A percentile compares a stretch with the other conserved stretches of the same genome.
Conservation (phyloP, 108 stramenopile species). For the Conticribra guillardii region DNA sequence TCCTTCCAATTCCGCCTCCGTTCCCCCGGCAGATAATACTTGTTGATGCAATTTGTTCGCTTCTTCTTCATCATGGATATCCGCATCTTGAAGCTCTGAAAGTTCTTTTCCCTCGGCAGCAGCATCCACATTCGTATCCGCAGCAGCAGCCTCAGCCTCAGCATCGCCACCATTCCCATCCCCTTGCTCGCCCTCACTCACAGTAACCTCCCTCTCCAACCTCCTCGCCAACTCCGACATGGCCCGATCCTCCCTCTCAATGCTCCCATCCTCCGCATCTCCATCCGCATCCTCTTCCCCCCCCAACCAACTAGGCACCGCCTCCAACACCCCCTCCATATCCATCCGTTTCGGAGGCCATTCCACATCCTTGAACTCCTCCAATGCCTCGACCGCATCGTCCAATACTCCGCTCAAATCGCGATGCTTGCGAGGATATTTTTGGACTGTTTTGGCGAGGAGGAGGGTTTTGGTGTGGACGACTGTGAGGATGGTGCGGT, state of each 20-base stretch:
- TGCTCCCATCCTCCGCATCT: slow-evolving; percentile 2
- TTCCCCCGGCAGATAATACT: slow-evolving; percentile 6
- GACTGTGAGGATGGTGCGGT: slow-evolving; percentile 33
- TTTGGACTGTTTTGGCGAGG: slow-evolving; percentile 38
- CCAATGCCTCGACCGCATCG: slow-evolving; percentile 49
- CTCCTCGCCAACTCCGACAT: slow-evolving; percentile 19
- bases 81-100: slow-evolving; percentile 12
- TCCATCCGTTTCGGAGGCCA: slow-evolving; percentile 40
- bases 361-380: slow-evolving; percentile 48
- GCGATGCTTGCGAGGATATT: slow-evolving; percentile 43
- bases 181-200: not conserved
- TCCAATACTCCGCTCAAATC: slow-evolving; percentile 33
- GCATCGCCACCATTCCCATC: no score
- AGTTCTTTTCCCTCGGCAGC: not conserved
- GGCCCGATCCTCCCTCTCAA: slow-evolving; percentile 7
- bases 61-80: slow-evolving; percentile 35
- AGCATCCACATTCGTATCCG: slow-evolving; percentile 10
- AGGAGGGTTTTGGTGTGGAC: slow-evolving; percentile 31
- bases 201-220: slow-evolving; percentile 7
- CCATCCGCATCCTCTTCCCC: slow-evolving; percentile 2
- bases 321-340: slow-evolving; percentile 19
- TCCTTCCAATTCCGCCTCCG: slow-evolving; percentile 3
- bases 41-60: slow-evolving; percentile 21
- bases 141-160: no score
- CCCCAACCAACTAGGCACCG: slow-evolving; percentile 29